These are phyloP conservation scores for Pseudocercospora fijiensis DNA, from an alignment of 2,329 filamentous ascomycete genomes.

Conservation along the genomic window DNA sequence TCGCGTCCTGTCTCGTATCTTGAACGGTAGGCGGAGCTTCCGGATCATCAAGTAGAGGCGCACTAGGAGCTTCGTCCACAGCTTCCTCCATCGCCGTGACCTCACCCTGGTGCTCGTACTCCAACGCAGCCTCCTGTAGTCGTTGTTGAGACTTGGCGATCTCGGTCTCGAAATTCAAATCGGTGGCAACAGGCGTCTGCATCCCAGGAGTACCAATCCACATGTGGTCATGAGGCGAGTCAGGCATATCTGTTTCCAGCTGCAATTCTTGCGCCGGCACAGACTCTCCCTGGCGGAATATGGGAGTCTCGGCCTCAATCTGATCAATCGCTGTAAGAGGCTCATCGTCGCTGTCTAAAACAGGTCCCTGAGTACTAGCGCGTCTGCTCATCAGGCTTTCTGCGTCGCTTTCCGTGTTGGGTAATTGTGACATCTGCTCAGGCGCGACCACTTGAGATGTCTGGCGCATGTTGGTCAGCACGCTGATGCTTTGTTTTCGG, in stretches of 20 bases:
- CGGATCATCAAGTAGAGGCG: conserved; percentile 45
- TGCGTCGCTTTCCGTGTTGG: conserved; percentile 17
- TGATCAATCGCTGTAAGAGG: conserved; percentile 12
- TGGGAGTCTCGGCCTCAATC: conserved; percentile 28
- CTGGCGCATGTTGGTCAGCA: conserved; percentile 16
- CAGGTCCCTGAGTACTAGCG: not conserved
- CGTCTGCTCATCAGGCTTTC: conserved; percentile 17
- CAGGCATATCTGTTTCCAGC: conserved; percentile 26
- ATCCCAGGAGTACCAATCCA: conserved; percentile 21
- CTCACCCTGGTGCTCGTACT: conserved; percentile 51
- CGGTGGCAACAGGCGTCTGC: conserved; percentile 15
- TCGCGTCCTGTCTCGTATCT: conserved; percentile 14
- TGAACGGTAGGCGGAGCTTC: conserved; percentile 35
- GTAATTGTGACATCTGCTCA: conserved; percentile 16
- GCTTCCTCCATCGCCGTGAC: conserved; percentile 48
- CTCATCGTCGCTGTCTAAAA: conserved; percentile 22
- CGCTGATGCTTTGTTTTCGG: conserved; percentile 21
- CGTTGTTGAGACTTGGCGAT: conserved; percentile 9
- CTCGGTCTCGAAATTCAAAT: conserved; percentile 18
- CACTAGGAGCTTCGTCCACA: conserved; percentile 44
- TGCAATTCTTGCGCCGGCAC: conserved; percentile 27
- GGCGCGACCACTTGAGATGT: conserved; percentile 7
- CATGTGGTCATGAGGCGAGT: conserved; percentile 12
- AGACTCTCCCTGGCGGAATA: conserved; percentile 20
- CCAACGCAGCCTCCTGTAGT: conserved; percentile 9